Evolutionary conservation across 179 eudicot genomes (phyloP).

Genomic region (Beta corolliflora): DNA sequence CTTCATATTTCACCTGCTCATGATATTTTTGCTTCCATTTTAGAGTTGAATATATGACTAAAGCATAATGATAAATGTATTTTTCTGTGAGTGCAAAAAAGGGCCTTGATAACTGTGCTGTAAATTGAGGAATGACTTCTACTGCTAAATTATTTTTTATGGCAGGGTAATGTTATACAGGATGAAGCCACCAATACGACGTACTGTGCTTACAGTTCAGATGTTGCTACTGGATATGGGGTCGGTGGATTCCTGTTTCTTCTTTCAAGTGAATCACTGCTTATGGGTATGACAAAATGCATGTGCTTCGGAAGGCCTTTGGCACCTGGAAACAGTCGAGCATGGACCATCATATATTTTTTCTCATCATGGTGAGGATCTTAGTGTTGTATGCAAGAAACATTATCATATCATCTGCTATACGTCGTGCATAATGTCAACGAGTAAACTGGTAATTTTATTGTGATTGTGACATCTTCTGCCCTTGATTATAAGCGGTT

Average conservation of each 20-base stretch:
- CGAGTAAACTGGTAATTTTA: not conserved
- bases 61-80: not conserved
- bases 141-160: slow-evolving; percentile 13
- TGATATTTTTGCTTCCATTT: not conserved
- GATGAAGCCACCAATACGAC: slow-evolving; percentile 61
- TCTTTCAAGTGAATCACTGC: slow-evolving; percentile 82
- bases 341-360: slow-evolving; percentile 94
- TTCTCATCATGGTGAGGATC: slow-evolving; percentile 72
- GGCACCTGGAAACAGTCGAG: slow-evolving; percentile 81
- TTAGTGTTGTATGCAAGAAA: not conserved
- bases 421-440: not conserved
- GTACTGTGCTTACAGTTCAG: slow-evolving; percentile 81
- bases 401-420: not conserved
- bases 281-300: slow-evolving; percentile 93
- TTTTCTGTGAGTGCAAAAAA: not conserved
- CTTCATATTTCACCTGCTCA: not conserved
- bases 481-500: not conserved
- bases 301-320: slow-evolving; percentile 95
- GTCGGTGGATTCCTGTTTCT: slow-evolving; percentile 89
- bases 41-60: not conserved
- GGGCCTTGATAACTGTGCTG: not conserved
- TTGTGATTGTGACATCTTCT: not conserved
- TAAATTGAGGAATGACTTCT: not conserved
- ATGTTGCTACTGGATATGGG: slow-evolving; percentile 97
- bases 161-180: slow-evolving; percentile 62